Base-by-base conservation (phyloP, 805 yeast genomes). In the Yamadazyma sp. region DNA sequence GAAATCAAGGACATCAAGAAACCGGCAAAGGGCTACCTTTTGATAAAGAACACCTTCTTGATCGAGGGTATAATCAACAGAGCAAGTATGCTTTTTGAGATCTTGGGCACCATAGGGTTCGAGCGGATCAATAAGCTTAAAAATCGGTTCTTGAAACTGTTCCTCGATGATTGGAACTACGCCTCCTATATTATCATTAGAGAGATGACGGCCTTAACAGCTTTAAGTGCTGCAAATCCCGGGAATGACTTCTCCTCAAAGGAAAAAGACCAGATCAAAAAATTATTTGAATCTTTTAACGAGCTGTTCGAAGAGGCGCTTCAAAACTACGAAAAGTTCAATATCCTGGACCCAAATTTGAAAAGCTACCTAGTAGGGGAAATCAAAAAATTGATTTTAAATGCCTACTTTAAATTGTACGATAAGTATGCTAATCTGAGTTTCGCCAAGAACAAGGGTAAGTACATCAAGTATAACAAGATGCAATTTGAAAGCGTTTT, bases 361-460 rank as follows among this genome's bases (percentile, higher is more conserved):
- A 79, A 80, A 44, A 71, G 74, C 41, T 75, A 72, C 38, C 63
- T 93, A 48, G 71, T 78, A 11, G 76, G 77, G 38, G 97, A 91
- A 51, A 82, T 84, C 52, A 80, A 80, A 23, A 68, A 67, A 46
- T 78, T 88, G 48, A 81, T 93, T 35, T 71, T 80, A 41, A 96
- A 96, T 10, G 76, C 91, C 38, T 91, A 91, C 62, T 80, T 82
- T 53, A 79, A 93, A 52, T 84, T 91, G 55, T 82, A 86, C 59
- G 88, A 84, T 49, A 84, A 85, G 57, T 81, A 85, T 50, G 75
- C 76, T 3, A 64, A 63, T 19, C 79, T 81, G n/a, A 87, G 81
- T 37, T 82, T 82, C 50, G 71, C 89, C 15, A 86, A 86, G 57
- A 79, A 84, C 52, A 68, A 75, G 28, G 70, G 74, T 33, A 85